Base-by-base conservation (phyloP, 1,284 basidiomycete species). In the Sutorius eximius region DNA sequence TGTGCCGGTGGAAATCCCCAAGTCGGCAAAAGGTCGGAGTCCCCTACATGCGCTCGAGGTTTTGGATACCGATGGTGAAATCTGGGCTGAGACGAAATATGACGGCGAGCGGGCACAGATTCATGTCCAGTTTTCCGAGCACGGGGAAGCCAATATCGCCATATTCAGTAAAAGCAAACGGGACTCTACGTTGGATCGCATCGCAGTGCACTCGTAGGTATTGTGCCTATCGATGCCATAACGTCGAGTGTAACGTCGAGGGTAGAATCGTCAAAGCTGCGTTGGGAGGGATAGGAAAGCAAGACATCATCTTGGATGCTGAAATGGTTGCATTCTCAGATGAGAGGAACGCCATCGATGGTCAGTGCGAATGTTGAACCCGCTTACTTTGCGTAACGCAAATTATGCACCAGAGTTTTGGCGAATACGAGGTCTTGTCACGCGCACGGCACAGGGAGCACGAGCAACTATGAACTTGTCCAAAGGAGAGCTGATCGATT, bases 81-180 rank as follows among this genome's bases (percentile, higher is more conserved):
- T 93, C 3, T 94, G 87, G 83, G 90, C 86, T 1, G 93, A 96
- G 73, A 91, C 85, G 2, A 95, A 96, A 70, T 93, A 94, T 67
- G 93, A 95, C 58, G 93, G 93, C 7, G 93, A 95, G 69, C 79
- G 92, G 65, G 89, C 84, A 55, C 93, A 96, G 66, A 91, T 95
- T 29, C 93, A 96, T 64, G 80, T 93, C 24, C 75, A 86, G 59
- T 64, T 86, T 5, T 59, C 66, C 6, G 63, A 65, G 4, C 68
- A 73, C 6, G 67, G 69, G 0, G 57, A 63, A 4, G 72, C 81
- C 2, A 73, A 72, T 11, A 86, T 95, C 54, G 84, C 74, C 1
- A 90, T 95, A 37, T 93, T 87, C 67, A 93, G 89, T 74, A 94
- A 96, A 71, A 92, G 87, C 58, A 86, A 83, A 57, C 73, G 93